Base-by-base conservation (phyloP, 2,329 filamentous ascomycete species). In the Verticillium klebahnii region DNA sequence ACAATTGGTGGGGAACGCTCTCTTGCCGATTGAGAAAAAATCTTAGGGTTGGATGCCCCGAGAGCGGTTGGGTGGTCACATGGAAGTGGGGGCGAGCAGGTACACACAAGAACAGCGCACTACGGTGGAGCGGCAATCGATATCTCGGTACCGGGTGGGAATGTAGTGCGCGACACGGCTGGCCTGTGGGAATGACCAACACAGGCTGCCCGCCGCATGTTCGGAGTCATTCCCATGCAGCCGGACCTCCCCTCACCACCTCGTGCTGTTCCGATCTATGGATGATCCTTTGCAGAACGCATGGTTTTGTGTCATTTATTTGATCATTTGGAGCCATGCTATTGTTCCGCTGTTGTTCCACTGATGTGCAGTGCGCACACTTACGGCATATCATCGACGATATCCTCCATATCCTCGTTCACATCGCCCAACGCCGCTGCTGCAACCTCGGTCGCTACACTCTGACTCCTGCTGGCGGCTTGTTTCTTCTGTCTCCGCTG, bases 401-500 rank as follows among this genome's bases (percentile, higher is more conserved):
- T 19, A 19, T 25, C 45, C 11, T 52, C n/a, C 45, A 25, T 52
- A 19, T 9, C n/a, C 23, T 25, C 45, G 8, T 52, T 19, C n/a
- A 12, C 45, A 5, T 23, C 19, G 6, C 2, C 19, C 11, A 14
- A 52, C 45, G 8, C 19, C 19, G 45, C 45, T n/a, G 14, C 19
- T 52, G 45, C 45, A 12, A 19, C 19, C 2, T 52, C 19, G 2
- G n/a, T 14, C 12, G 45, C 19, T 25, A 11, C n/a, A 32, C n/a
- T 57, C 15, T 23, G 11, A 14, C 31, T 7, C 9, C 17, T 57
- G 55, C 32, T 37, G 29, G 31, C 32, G 17, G n/a, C 37, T 15
- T 37, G 56, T 40, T 58, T 58, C 25, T 23, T 31, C 11, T 59
- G 40, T 32, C 64, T 63, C 34, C 61, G 68, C 57, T 77, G 75